Percentiles rank a stretch among this genome's conserved stretches.
Conservation (phyloP, 1,284 basidiomycete genomes). For the Melampsora larici-populina region DNA sequence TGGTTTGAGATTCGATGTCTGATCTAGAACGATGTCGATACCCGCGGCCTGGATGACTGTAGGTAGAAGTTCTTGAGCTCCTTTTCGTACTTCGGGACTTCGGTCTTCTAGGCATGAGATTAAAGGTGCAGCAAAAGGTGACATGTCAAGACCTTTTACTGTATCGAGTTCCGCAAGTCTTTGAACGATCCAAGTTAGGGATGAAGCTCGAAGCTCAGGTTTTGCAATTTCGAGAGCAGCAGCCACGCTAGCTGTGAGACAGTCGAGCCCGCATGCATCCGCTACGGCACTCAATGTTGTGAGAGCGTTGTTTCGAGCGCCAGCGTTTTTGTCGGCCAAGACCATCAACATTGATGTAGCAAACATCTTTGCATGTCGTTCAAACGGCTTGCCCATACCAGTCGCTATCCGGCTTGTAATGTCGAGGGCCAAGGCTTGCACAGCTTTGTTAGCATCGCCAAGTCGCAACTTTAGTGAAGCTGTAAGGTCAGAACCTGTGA, state of each 20-base stretch:
- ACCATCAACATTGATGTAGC: constrained; percentile 61
- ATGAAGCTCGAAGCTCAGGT: constrained; percentile 77
- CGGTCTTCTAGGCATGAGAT: constrained; percentile 86
- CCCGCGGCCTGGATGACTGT: constrained; percentile 72
- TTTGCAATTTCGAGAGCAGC: constrained; percentile 80
- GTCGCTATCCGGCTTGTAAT: constrained; percentile 82
- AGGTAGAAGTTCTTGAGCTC: constrained; percentile 77
- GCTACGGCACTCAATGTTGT: constrained; percentile 78
- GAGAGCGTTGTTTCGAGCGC: constrained; percentile 73
- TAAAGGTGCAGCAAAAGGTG: constrained; percentile 67
- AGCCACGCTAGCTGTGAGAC: constrained; percentile 72
- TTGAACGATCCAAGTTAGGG: constrained; percentile 79
- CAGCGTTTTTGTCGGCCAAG: constrained; percentile 87
- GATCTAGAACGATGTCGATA: constrained; percentile 79
- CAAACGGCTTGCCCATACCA: constrained; percentile 93
- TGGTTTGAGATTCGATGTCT: constrained; percentile 81
- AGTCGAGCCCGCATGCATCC: constrained; percentile 75
- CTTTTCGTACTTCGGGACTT: constrained; percentile 85
- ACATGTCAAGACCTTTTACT: constrained; percentile 64
- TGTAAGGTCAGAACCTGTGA: constrained; percentile 72
- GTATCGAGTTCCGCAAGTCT: constrained; percentile 65
- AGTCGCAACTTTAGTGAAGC: constrained; percentile 83
- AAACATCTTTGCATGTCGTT: constrained; percentile 78
- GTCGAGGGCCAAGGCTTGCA: constrained; percentile 84
- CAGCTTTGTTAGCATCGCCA: constrained; percentile 87